Base-by-base conservation (phyloP, 2,329 filamentous ascomycete genomes). In the Tolypocladium endophyticum region DNA sequence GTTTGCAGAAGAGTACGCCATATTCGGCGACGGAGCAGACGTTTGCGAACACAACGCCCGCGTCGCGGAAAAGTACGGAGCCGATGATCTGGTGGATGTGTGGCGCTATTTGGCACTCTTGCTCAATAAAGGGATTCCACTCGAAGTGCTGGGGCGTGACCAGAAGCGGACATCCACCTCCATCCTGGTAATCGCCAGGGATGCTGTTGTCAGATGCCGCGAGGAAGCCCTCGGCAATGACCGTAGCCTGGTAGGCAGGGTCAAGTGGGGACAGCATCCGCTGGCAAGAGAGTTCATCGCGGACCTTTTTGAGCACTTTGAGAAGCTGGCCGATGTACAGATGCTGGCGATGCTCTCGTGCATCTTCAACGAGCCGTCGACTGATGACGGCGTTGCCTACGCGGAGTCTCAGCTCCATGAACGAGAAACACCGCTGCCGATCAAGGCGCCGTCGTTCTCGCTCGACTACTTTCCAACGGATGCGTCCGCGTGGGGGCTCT, bases 91-190 rank as follows among this genome's bases (percentile, higher is more conserved):
- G 36, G 87, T 88, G 33, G 85, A 91, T 65, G 83, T 96, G 8
- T 99, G 94, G 94, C 84, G 83, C 56, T 87, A 97, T 64, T 79
- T 91, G 59, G 87, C 85, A 23, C 77, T 97, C 60, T 79, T 97
- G 7, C 76, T 97, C 54, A 85, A 86, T 64, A 88, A 89, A 65
- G 85, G 90, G 53, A 86, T 92, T 35, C 89, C 88, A 1, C 76
- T 93, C 4, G 81, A 88, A 65, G 75, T 90, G 33, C 74, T 88
- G 52, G 77, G 79, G 4, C 79, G 81, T 59, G 74, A 79, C 36
- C 76, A 80, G 62, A 76, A 79, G 47, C 77, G 79, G 11, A n/a
- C n/a, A n/a, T 79, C 87, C 61, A 86, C 84, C 61, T 86, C 84
- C 3, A 81, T 89, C 55, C 74, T 91, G 35, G 81, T 92, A 8